Evolutionary conservation across 179 eudicot species (phyloP).

Genomic region (Sideroxylon spinosum): DNA sequence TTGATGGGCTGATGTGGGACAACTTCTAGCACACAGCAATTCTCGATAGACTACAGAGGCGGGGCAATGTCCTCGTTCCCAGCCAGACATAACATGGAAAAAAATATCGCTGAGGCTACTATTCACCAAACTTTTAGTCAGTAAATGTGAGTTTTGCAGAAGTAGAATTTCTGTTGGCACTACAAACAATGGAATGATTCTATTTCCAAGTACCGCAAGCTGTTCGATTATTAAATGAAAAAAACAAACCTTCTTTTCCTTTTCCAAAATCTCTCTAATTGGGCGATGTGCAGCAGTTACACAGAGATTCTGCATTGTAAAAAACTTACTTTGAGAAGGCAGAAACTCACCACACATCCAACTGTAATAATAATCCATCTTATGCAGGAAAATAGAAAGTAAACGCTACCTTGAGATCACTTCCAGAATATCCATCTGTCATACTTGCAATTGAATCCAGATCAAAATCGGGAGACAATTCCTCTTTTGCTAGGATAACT

Average conservation of each 20-base stretch:
- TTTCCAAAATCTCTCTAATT: conserved; percentile 57
- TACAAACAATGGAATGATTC: not conserved
- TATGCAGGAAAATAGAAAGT: not conserved
- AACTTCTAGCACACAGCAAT: no score
- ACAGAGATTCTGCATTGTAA: conserved; percentile 47
- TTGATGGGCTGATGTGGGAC: no score
- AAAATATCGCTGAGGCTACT: not conserved
- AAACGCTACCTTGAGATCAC: conserved; percentile 71
- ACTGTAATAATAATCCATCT: not conserved
- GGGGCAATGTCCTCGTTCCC: not conserved
- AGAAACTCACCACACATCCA: not conserved
- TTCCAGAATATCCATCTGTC: conserved; percentile 87
- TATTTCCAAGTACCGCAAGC: not conserved
- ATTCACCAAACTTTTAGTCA: not conserved
- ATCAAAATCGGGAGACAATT: conserved; percentile 54
- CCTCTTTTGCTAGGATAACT: conserved; percentile 76
- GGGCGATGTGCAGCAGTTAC: conserved; percentile 75
- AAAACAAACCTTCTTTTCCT: conserved; percentile 54
- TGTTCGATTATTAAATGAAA: conserved; percentile 2
- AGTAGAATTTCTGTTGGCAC: not conserved
- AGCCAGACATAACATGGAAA: not conserved
- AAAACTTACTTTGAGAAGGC: conserved; percentile 6
- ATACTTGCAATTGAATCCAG: conserved; percentile 66
- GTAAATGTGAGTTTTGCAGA: not conserved
- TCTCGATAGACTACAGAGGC: not conserved